Evolutionary conservation across 345 rosid genomes (phyloP).

Genomic region (Bruguiera sexangula): DNA sequence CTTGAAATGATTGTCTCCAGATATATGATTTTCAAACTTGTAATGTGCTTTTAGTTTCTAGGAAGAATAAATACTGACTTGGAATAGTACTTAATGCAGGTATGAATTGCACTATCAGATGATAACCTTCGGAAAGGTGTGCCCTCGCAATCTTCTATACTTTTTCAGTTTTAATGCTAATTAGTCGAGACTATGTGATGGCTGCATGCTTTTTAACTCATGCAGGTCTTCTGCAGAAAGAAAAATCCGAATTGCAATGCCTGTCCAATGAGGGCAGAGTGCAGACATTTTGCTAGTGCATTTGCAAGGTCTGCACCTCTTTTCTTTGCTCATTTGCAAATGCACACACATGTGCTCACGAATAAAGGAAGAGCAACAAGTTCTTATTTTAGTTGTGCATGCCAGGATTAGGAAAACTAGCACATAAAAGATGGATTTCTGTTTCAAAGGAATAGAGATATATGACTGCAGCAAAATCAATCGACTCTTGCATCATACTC

Average conservation of each 20-base stretch:
- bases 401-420: not conserved
- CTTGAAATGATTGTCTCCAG: not conserved
- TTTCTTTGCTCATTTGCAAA: not conserved
- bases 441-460: not conserved
- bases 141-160: slow-evolving; percentile 13
- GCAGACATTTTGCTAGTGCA: slow-evolving; percentile 26
- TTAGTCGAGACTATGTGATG: slow-evolving; percentile 4
- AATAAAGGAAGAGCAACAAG: too few species aligned
- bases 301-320: slow-evolving; percentile 28
- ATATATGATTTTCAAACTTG: not conserved
- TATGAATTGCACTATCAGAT: slow-evolving; percentile 93
- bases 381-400: not conserved
- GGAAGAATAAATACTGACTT: too few species aligned
- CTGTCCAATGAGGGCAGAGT: slow-evolving; percentile 27
- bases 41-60: not conserved
- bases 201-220: slow-evolving; percentile 22
- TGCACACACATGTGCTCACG: not conserved
- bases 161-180: slow-evolving; percentile 5
- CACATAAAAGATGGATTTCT: not conserved
- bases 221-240: slow-evolving; percentile 28
- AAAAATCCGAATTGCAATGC: slow-evolving; percentile 17
- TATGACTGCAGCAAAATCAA: slow-evolving; percentile 3
- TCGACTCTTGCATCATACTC: slow-evolving; percentile 1
- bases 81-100: slow-evolving; percentile 34
- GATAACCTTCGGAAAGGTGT: slow-evolving; percentile 93